Percentiles rank a stretch among this genome's conserved stretches.
These are phyloP conservation scores for Durotheca rogersii DNA, from an alignment of 495 filamentous ascomycete genomes.

Conservation along the genomic window DNA sequence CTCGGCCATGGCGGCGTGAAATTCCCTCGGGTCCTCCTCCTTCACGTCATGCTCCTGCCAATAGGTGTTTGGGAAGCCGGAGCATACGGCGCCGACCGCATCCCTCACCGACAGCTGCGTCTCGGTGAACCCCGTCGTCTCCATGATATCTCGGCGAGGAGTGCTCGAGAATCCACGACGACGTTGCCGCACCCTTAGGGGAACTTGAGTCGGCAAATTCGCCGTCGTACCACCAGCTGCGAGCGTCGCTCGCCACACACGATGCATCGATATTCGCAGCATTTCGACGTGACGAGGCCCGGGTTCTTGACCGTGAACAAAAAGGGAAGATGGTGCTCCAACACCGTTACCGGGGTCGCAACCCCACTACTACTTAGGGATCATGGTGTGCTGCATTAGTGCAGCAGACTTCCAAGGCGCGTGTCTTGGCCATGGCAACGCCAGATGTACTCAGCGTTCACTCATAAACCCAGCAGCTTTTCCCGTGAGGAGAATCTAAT, in stretches of 20 bases:
- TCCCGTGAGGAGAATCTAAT: too few relatives aligned
- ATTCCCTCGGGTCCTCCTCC: conserved; percentile 67
- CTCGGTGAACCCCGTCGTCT: conserved; percentile 68
- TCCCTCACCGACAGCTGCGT: conserved; percentile 71
- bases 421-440: too few relatives aligned
- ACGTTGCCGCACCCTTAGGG: background rate
- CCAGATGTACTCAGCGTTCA: too few relatives aligned
- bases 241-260: background rate
- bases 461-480: too few relatives aligned
- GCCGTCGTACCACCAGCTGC: background rate
- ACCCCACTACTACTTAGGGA: too few relatives aligned
- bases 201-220: background rate
- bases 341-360: too few relatives aligned
- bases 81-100: conserved; percentile 66
- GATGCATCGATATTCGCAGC: background rate
- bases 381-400: too few relatives aligned
- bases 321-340: too few relatives aligned
- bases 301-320: too few relatives aligned
- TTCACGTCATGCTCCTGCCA: conserved; percentile 70
- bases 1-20: conserved; percentile 72
- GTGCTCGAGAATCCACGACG: conserved; percentile 28
- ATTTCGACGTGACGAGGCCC: background rate
- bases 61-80: conserved; percentile 62
- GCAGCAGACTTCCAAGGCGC: too few relatives aligned
- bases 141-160: conserved; percentile 56